Conservation (phyloP, 768 basidiomycete genomes). For the Leccinum arenicola region DNA sequence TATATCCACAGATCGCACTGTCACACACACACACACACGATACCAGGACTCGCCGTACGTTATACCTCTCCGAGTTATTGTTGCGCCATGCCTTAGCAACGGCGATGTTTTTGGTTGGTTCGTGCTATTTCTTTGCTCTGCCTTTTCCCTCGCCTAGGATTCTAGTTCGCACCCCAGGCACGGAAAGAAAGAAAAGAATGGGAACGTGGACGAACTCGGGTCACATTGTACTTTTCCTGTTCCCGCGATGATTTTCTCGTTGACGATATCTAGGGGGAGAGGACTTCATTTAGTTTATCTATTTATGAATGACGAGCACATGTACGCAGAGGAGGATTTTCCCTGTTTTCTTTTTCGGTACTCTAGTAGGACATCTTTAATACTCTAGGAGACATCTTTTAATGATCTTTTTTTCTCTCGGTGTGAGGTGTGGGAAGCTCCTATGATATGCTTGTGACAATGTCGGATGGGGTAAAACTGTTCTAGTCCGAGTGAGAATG, state of each 20-base stretch:
- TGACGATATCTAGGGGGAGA: not conserved
- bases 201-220: not conserved
- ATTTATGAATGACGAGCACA: not conserved
- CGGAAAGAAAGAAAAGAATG: not conserved
- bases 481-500: not conserved
- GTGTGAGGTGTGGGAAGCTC: not conserved
- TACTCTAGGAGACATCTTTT: not conserved
- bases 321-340: not conserved
- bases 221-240: not conserved
- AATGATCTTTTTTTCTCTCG: not conserved
- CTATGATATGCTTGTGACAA: not conserved
- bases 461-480: not conserved
- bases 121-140: not conserved
- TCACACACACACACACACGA: not conserved
- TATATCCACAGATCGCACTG: not conserved
- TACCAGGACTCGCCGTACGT: not conserved
- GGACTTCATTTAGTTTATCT: not conserved
- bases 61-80: not conserved
- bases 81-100: not conserved
- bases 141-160: not conserved
- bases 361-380: not conserved
- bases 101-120: not conserved
- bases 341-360: not conserved
- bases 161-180: not conserved
- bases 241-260: not conserved